Evolutionary conservation across 345 rosid genomes (phyloP), one percentile per base, ranked within the genome.

Genomic region (Ricinus communis): DNA sequence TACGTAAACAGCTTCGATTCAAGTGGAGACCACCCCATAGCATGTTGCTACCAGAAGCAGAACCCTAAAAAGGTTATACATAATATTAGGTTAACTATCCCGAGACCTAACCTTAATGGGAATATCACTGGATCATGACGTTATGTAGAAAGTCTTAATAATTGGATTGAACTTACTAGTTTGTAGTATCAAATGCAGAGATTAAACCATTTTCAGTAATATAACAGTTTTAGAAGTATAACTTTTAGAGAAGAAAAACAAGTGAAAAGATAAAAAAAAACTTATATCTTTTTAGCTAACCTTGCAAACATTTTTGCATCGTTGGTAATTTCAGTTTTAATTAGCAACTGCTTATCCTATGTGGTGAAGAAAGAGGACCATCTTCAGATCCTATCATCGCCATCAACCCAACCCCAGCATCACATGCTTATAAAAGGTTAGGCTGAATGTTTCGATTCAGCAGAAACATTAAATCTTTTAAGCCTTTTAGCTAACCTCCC

Each of bases 131-230:
- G 71, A 41, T 13, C 10, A 53, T 51, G 25, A 43, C 15, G 30
- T n/a, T 7, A 46, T 40, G 24, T 62, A 30, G 53, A 69, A 69
- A 53, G 18, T 70, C 59, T 59, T 49, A 31, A 58, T 46, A 5
- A 59, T 24, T 28, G 4, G 40, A 30, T 46, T 59, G 10, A 46
- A 8, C 63, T 45, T 28, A 1, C 0, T 56, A 30, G 5, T 69
- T 38, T 38, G 27, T 40, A 13, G 49, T 6, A 43, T 43, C 21
- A 41, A 24, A 15, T 38, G 16, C 6, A 41, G 51, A 52, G 41
- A 54, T 68, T 51, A n/a, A n/a, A 25, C 7, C 31, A 40, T 16
- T 54, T n/a, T 22, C 46, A 41, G 8, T 68, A 9, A 24, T 68
- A 14, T 33, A 24, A 41, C 24, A 22, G 49, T 2, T 55, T 25